Evolutionary conservation across 2,329 filamentous ascomycete genomes (phyloP).

Genomic region (Talaromyces sp.): DNA sequence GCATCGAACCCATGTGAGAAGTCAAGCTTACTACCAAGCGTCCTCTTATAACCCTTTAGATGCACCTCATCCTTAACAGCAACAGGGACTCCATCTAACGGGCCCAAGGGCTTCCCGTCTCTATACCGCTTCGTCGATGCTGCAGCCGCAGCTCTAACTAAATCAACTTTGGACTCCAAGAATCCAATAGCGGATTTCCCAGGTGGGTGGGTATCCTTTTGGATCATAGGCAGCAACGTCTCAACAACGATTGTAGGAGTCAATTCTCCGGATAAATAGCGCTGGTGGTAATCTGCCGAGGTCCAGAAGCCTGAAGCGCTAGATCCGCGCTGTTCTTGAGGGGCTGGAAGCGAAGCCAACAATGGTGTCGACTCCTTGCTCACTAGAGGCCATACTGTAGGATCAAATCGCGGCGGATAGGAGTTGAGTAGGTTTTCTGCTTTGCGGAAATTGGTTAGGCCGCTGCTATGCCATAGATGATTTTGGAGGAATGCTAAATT

Average conservation of each 20-base stretch:
- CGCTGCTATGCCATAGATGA: slow-evolving; percentile 68
- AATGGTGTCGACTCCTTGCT: slow-evolving; percentile 19
- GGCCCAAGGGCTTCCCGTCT: slow-evolving; percentile 60
- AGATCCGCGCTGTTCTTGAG: slow-evolving; percentile 34
- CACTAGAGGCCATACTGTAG: slow-evolving; percentile 52
- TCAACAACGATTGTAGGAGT: slow-evolving; percentile 72
- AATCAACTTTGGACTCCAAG: slow-evolving; percentile 62
- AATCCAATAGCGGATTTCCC: slow-evolving; percentile 69
- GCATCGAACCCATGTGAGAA: slow-evolving; percentile 49
- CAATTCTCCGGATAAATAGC: slow-evolving; percentile 65
- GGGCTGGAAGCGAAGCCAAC: slow-evolving; percentile 24
- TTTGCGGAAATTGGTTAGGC: slow-evolving; percentile 56
- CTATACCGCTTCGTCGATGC: slow-evolving; percentile 72
- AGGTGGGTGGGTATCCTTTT: slow-evolving; percentile 52
- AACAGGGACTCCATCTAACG: slow-evolving; percentile 78
- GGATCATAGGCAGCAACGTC: slow-evolving; percentile 67
- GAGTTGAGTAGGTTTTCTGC: slow-evolving; percentile 54
- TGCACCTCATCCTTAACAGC: slow-evolving; percentile 79
- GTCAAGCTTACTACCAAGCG: slow-evolving; percentile 61
- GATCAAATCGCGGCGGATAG: slow-evolving; percentile 54
- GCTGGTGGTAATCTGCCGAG: slow-evolving; percentile 70
- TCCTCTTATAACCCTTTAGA: slow-evolving; percentile 66
- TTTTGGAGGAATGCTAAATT: slow-evolving; percentile 60
- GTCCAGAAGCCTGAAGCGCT: slow-evolving; percentile 58
- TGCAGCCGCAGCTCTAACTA: slow-evolving; percentile 64